Evolutionary conservation across 2,329 filamentous ascomycete species (phyloP).

Genomic region (Seiridium cupressi): DNA sequence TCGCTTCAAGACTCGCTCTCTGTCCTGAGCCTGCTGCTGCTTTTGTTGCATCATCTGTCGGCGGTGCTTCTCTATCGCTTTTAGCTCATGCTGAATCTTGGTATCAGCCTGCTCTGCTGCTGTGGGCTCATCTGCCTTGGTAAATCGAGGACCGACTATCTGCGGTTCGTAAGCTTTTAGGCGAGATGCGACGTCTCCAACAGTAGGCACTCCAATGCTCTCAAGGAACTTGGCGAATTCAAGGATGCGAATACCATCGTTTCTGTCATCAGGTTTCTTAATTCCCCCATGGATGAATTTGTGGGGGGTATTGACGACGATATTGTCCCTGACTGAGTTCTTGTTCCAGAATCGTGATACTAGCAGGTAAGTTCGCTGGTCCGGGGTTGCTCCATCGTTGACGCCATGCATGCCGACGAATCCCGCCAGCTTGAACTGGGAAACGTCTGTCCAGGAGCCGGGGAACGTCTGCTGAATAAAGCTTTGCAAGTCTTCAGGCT

Average conservation of each 20-base stretch:
- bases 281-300: slow-evolving; percentile 18
- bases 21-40: not conserved
- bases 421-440: slow-evolving; percentile 10
- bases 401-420: slow-evolving; percentile 17
- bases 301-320: slow-evolving; percentile 17
- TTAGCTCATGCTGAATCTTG: slow-evolving; percentile 8
- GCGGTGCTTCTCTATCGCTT: slow-evolving; percentile 11
- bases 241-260: slow-evolving; percentile 17
- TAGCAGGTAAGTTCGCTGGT: slow-evolving; percentile 12
- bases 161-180: not conserved
- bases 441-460: not conserved
- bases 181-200: not conserved
- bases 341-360: slow-evolving; percentile 3
- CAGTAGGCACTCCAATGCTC: slow-evolving; percentile 7
- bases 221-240: slow-evolving; percentile 13
- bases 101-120: not conserved
- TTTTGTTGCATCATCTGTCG: not conserved
- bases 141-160: not conserved
- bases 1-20: not conserved
- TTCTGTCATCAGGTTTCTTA: slow-evolving; percentile 10
- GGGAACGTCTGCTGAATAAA: slow-evolving; percentile 3
- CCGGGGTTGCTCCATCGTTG: slow-evolving; percentile 11
- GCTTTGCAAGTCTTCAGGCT: not conserved
- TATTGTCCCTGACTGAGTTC: slow-evolving; percentile 9
- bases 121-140: not conserved